Conservation (phyloP, 257 asterid species). For the Nicotiana attenuata region DNA sequence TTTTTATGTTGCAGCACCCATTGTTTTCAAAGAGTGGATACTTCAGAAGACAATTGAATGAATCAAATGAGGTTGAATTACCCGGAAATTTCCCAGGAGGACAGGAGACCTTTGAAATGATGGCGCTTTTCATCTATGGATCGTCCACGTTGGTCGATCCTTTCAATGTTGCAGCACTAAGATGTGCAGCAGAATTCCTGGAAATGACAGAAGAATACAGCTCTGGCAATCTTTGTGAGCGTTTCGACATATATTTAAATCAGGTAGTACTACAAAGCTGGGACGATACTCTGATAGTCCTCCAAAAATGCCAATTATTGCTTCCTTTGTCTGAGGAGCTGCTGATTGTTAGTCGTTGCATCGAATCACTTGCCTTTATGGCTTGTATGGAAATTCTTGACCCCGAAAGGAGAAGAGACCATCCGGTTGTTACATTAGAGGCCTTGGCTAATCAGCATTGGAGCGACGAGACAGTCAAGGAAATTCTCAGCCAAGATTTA, state of each 20-base stretch:
- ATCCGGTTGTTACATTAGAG: constrained; percentile 45
- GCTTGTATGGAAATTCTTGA: constrained; percentile 90
- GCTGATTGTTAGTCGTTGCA: constrained; percentile 65
- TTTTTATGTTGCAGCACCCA: constrained; percentile 38
- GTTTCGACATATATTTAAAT: constrained; percentile 66
- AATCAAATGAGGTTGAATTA: constrained; percentile 45
- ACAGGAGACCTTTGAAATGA: constrained; percentile 53
- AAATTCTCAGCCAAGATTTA: constrained; percentile 37
- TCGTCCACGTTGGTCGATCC: constrained; percentile 57
- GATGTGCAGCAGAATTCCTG: constrained; percentile 73
- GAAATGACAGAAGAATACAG: constrained; percentile 45
- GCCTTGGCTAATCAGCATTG: constrained; percentile 38
- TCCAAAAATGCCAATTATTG: constrained; percentile 45
- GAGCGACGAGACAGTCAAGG: constrained; percentile 29
- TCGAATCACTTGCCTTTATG: constrained; percentile 79
- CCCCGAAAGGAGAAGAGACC: constrained; percentile 64
- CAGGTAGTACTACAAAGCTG: constrained; percentile 68
- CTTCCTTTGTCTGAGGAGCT: constrained; percentile 63
- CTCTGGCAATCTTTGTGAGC: constrained; percentile 49
- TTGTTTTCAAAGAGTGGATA: constrained; percentile 55
- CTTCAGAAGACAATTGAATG: constrained; percentile 45
- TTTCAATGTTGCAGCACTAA: constrained; percentile 51
- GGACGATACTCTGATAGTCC: constrained; percentile 59
- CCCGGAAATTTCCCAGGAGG: constrained; percentile 66
- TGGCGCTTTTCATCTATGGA: constrained; percentile 66